These are phyloP conservation scores for Ceratorhiza oryzae-sativae DNA, from an alignment of 1,284 basidiomycete genomes.

Conservation along the genomic window DNA sequence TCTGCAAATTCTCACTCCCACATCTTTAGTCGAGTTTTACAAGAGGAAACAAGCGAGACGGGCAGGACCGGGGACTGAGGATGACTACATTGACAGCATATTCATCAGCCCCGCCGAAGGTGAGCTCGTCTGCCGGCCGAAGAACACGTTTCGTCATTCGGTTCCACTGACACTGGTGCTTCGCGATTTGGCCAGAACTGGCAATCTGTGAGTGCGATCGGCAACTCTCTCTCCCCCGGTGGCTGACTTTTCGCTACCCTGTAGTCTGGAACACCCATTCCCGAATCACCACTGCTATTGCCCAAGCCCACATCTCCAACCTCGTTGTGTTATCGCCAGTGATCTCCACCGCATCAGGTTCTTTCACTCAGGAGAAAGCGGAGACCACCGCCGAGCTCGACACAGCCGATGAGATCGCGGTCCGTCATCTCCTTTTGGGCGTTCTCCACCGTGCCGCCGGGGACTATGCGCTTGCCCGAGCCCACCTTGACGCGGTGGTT, in stretches of 20 bases:
- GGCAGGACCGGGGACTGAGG: constrained; percentile 59
- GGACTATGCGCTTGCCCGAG: constrained; percentile 32
- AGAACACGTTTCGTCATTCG: background rate
- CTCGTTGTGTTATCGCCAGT: constrained; percentile 40
- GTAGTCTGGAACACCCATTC: constrained; percentile 44
- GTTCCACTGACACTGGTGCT: background rate
- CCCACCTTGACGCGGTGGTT: constrained; percentile 39
- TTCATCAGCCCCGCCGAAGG: constrained; percentile 73
- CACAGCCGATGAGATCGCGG: constrained; percentile 41
- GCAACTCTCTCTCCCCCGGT: background rate
- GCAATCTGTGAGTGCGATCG: constrained; percentile 33
- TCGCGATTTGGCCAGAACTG: constrained; percentile 30
- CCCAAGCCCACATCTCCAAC: constrained; percentile 41
- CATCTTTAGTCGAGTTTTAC: constrained; percentile 69
- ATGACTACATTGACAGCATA: constrained; percentile 59
- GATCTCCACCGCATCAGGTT: constrained; percentile 33
- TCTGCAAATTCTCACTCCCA: constrained; percentile 1
- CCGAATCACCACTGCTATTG: constrained; percentile 40
- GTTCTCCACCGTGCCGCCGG: constrained; percentile 43
- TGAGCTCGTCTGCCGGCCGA: constrained; percentile 47
- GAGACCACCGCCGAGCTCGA: constrained; percentile 41
- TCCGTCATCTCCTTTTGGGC: constrained; percentile 42
- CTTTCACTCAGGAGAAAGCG: constrained; percentile 3
- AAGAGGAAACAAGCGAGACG: constrained; percentile 65
- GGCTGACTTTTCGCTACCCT: constrained; percentile 5